Percentiles rank a stretch among this genome's conserved stretches.
Evolutionary conservation across 108 stramenopile genomes (phyloP).

Genomic region (Skeletonema tropicum): DNA sequence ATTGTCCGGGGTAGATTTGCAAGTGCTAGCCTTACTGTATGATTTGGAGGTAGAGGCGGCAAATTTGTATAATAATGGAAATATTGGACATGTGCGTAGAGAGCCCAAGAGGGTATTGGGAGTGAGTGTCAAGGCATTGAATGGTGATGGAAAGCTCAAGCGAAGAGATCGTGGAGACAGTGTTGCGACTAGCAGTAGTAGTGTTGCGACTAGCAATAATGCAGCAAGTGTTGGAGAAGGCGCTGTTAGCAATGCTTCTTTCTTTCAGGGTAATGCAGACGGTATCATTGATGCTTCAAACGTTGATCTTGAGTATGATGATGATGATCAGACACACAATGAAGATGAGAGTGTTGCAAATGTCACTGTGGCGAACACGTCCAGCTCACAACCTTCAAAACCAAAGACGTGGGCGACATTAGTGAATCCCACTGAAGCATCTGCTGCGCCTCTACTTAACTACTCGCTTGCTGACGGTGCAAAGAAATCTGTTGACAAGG

Average conservation of each 20-base stretch:
- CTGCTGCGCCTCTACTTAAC: slow-evolving; percentile 5
- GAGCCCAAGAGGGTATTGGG: slow-evolving; percentile 80
- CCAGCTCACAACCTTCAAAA: slow-evolving; percentile 4
- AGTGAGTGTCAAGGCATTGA: slow-evolving; percentile 53
- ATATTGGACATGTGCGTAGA: slow-evolving; percentile 62
- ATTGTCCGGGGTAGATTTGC: slow-evolving; percentile 86
- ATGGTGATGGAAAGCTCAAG: slow-evolving; percentile 25
- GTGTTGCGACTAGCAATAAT: slow-evolving; percentile 13
- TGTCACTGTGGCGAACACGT: slow-evolving; percentile 1
- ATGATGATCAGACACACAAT: slow-evolving; percentile 25
- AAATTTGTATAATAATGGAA: slow-evolving; percentile 17
- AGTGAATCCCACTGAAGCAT: slow-evolving; percentile 53
- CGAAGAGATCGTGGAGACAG: slow-evolving; percentile 1
- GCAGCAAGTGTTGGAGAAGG: background rate
- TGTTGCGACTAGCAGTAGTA: slow-evolving; percentile 1
- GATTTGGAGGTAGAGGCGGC: slow-evolving; percentile 85
- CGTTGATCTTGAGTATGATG: slow-evolving; percentile 53
- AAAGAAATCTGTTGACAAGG: slow-evolving; percentile 41
- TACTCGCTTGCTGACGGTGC: background rate
- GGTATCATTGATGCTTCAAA: slow-evolving; percentile 50
- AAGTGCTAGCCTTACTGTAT: slow-evolving; percentile 90
- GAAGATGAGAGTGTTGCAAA: slow-evolving; percentile 26
- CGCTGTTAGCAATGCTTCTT: slow-evolving; percentile 14
- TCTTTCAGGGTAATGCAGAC: slow-evolving; percentile 40
- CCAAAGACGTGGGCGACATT: slow-evolving; percentile 65